Evolutionary conservation across 345 rosid species (phyloP), one percentile per base, ranked within the genome.

Genomic region (Ceriops tagal): DNA sequence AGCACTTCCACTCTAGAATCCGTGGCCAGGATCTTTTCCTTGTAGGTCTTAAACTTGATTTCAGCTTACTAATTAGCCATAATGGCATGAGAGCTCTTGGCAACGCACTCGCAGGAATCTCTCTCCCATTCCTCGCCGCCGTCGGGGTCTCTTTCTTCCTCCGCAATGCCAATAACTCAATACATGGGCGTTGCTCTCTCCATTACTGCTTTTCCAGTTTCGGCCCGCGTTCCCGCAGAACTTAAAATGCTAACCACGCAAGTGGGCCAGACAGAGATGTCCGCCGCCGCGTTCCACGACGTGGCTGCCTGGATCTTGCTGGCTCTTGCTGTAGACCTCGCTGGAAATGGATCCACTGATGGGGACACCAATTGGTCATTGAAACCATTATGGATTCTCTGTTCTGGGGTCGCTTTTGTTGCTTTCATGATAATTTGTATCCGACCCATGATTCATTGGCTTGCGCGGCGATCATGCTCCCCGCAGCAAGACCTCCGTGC

Each of bases 151-250:
- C 95, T 1, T 79, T 80, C 64, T 69, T 88, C 70, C 84, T 89
- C 64, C 74, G 90, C 0, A 83, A 67, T 6, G 68, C 83, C 91
- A 83, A 55, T 89, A 81, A 74, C 67, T 88, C 13, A 88, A 26
- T 89, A 86, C 83, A 88, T 88, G 85, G 93, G 93, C 20, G 96
- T 92, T 3, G 83, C 96, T 21, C 88, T 92, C 68, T 92, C 97
- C 26, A 85, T 92, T 77, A 92, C 97, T 5, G 97, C 97, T n/a
- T 92, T 92, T 73, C 97, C 97, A 0, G 97, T 92, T 5, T 84
- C 89, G 9, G 92, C 97, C 22, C 89, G 96, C 32, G 85, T 92
- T 21, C 73, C 89, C n/a, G 97, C 97, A 0, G 97, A 92, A 76
- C 92, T 92, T 65, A 92, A 76, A 71, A 85, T 89, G 39, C 71